These are phyloP conservation scores for Rosa multiflora DNA, from an alignment of 306 rosid genomes.

Conservation along the genomic window DNA sequence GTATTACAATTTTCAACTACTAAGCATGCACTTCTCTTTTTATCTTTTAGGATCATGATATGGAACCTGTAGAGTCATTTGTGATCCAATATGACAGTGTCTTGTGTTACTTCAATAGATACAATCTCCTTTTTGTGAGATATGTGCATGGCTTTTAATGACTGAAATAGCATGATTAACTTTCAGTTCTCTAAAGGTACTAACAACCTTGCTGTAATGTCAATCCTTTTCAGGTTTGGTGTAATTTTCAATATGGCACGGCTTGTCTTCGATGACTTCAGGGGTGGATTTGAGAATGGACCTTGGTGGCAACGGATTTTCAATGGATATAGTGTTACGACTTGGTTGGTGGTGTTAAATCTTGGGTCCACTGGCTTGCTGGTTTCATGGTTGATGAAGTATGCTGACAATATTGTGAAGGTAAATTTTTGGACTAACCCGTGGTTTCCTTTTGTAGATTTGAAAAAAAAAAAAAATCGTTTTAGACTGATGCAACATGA, in stretches of 20 bases:
- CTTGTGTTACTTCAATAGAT: slow-evolving; percentile 4
- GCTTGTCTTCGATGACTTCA: slow-evolving; percentile 79
- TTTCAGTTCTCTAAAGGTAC: not conserved
- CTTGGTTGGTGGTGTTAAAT: slow-evolving; percentile 91
- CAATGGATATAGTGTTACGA: slow-evolving; percentile 76
- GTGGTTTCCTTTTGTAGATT: not conserved
- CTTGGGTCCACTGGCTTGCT: slow-evolving; percentile 94
- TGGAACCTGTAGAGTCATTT: not conserved
- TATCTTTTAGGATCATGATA: not conserved
- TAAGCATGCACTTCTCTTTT: not conserved
- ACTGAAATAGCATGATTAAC: not conserved
- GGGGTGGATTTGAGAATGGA: slow-evolving; percentile 87
- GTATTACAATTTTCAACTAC: not conserved
- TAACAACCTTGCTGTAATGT: not conserved
- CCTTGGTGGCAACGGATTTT: slow-evolving; percentile 96
- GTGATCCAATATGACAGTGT: not conserved
- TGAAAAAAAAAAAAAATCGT: not conserved
- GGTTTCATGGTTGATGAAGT: slow-evolving; percentile 96
- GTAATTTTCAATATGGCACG: slow-evolving; percentile 83
- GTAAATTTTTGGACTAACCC: slow-evolving; percentile 27
- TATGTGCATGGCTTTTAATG: not conserved
- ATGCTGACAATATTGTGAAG: slow-evolving; percentile 97
- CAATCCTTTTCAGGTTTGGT: slow-evolving; percentile 68
- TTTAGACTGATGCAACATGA: not conserved
- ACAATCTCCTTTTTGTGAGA: not conserved